Evolutionary conservation across 73 alveolate species (phyloP), one percentile per base, ranked within the genome.

Genomic region (Paramecium sexaurelia): DNA sequence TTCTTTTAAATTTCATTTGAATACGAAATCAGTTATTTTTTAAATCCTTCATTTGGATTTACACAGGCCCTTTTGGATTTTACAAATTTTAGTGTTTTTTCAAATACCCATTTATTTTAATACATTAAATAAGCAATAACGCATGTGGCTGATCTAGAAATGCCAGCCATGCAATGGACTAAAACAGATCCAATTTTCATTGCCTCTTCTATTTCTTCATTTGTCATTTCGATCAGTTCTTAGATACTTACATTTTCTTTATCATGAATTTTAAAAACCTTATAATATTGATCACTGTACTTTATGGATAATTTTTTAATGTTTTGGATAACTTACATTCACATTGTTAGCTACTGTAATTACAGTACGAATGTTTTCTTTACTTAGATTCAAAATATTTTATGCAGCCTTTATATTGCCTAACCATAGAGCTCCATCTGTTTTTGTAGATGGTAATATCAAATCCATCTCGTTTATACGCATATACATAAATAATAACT

Each of bases 221-320:
- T 61, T 10, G 83, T 61, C 83, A 61, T 61, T 61, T 61, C 83
- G 20, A 61, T 61, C 45, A 61, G 83, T 61, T 61, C 83, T 61
- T 61, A 29, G 24, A 61, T 61, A 29, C 13, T 61, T 13, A 61
- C 83, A 61, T 61, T 61, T 61, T 61, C 83, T 32, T 61, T 61
- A 13, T 61, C 83, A 11, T 61, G 83, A 26, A 61, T 7, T 61
- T 24, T 61, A 61, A 29, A 61, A 27, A 61, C 26, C 83, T 61
- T 1, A 22, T 61, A 1, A 22, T 32, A 29, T 10, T 26, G 13
- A 29, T 61, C 7, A 51, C 15, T 61, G 7, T 61, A 61, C 83
- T 61, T 61, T 61, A 26, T 61, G 83, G 8, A 0, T 61, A 26
- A 61, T 61, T 26, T 61, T 61, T 27, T 61, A 61, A 26, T 61